Base-by-base conservation (phyloP, 768 basidiomycete genomes). In the Artomyces pyxidatus region DNA sequence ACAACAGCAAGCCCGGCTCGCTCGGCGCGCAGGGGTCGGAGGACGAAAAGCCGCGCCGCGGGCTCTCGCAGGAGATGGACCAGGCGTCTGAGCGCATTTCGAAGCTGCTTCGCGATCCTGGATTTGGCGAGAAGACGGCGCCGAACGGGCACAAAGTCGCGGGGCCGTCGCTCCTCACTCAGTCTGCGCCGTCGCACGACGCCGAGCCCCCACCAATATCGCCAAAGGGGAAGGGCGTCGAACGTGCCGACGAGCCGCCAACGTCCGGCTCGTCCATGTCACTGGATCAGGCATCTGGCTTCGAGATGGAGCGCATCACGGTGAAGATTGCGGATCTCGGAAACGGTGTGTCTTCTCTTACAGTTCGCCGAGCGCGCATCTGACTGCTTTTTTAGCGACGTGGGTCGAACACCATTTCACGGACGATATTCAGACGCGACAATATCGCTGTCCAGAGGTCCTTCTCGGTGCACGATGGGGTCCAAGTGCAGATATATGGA, bases 281-380 rank as follows among this genome's bases (percentile, higher is more conserved):
- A 6, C 61, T 63, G 17, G 65, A 67, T 48, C 58, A 53, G 11
- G 28, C 49, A 17, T 47, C 51, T 49, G 52, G 64, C 23, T 70
- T 71, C 45, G 65, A 63, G 16, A 52, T 58, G 47, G 60, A 88
- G 61, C 80, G 80, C 63, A 96, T 98, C 53, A 97, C 93, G 6
- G 96, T 99, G 45, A 97, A 98, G 76, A 98, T 99, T 62, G 96
- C 95, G 26, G 96, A 99, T 76, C 68, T 99, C 46, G 96, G 96
- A 7, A 98, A 98, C 65, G 91, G 91, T 81, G 62, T 51, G 81
- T 50, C 35, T 49, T 14, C 39, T 37, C 47, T 22, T 23, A 37
- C 12, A 19, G 50, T 37, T 10, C 55, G 44, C 48, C 45, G 23
- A 32, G 49, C 48, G 27, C 37, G 48, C 42, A 11, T 32, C 8